Percentiles rank a stretch among this genome's conserved stretches.
Evolutionary conservation across 2,329 filamentous ascomycete genomes (phyloP).

Genomic region (Xylaria polymorpha): DNA sequence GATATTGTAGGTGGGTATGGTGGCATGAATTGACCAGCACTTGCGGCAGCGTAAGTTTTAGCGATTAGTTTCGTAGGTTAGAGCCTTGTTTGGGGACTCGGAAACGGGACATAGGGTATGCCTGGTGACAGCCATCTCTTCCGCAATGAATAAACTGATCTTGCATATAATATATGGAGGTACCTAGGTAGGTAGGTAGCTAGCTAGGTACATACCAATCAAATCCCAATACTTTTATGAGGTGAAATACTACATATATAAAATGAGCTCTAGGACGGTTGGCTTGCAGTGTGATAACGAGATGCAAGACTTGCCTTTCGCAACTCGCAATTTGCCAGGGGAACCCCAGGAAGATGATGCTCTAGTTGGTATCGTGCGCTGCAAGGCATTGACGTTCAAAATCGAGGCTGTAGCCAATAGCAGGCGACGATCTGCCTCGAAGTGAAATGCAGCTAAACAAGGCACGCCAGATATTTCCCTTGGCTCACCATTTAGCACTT

Average conservation of each 20-base stretch:
- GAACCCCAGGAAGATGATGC: conserved; percentile 26
- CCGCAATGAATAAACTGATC: background rate
- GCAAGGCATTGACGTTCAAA: conserved; percentile 41
- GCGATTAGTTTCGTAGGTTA: background rate
- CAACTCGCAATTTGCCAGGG: conserved; percentile 20
- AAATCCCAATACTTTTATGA: background rate
- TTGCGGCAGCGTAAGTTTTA: conserved; percentile 36
- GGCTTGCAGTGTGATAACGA: conserved; percentile 15
- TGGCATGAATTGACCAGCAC: conserved; percentile 28
- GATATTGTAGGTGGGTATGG: background rate
- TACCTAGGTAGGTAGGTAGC: background rate
- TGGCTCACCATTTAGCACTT: conserved; percentile 29
- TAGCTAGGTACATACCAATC: background rate
- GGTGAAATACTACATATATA: background rate
- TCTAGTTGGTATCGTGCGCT: conserved; percentile 36
- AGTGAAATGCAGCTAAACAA: conserved; percentile 43
- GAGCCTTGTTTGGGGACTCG: background rate
- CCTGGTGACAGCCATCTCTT: background rate
- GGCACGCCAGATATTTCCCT: conserved; percentile 31
- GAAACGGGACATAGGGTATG: background rate
- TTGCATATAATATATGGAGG: background rate
- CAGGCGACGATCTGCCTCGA: conserved; percentile 39
- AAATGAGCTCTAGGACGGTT: conserved; percentile 10
- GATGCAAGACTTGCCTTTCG: conserved; percentile 17
- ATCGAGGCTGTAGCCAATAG: conserved; percentile 39